Evolutionary conservation across 257 asterid species (phyloP), one percentile per base, ranked within the genome.

Genomic region (Cruciata laevipes): DNA sequence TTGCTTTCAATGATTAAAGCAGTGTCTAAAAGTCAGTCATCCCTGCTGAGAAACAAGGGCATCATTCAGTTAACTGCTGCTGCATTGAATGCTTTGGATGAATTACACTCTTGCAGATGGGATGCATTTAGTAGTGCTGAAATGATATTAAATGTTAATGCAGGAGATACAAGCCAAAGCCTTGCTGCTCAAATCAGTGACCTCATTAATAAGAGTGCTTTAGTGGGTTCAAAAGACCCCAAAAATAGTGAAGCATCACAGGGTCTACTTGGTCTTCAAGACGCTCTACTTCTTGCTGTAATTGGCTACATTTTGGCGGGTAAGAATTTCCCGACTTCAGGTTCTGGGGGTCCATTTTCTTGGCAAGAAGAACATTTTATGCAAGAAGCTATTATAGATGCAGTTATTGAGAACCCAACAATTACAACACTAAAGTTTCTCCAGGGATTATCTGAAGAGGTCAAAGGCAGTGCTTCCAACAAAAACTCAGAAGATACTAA

Each of bases 341-440:
- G 99, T 72, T 81, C 97, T 52, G 84, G 70, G 31, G 87, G 98
- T 66, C 99, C 99, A 33, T 94, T 94, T 79, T 85, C 99, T 68
- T 94, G 99, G 99, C 96, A 94, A 81, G 99, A 94, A 83, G 99
- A 94, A 75, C 96, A 88, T 69, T 88, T 88, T 86, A 86, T 94
- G 88, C 92, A 94, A 85, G 99, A 88, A 72, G 97, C 97, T 70
- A 83, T 94, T 51, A 79, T 94, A 61, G 99, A 94, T 79, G 95
- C 96, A 7, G 76, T 94, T 76, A 85, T 94, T 40, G 97, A 89
- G 73, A 90, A 87, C 78, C 97, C 96, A 71, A 61, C 82, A 9
- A 76, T 71, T 31, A 77, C 89, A 0, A 81, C 77, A 61, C 78
- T 94, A 58, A 88, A 88, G 84, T 84, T 94, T 79, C 89, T 94